Base-by-base conservation (phyloP, 2,329 filamentous ascomycete genomes). In the Curvularia eragrostidis region DNA sequence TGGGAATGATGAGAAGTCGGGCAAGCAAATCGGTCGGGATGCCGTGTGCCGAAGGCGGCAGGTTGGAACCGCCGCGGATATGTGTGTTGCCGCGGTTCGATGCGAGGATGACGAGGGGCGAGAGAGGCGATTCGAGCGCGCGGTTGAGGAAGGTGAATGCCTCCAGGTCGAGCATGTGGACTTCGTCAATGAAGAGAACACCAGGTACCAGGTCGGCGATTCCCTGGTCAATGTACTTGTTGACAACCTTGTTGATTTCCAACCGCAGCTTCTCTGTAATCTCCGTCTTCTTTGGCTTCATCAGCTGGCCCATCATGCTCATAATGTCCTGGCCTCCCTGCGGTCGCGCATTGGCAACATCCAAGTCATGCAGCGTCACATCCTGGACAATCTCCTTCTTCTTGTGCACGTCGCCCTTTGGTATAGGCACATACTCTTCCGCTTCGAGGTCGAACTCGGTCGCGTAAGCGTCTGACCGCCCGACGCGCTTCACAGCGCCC, bases 341-440 rank as follows among this genome's bases (percentile, higher is more conserved):
- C 4, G 95, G 95, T 71, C 94, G 85, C 13, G 95, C 91, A 73
- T 99, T 99, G 64, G 95, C 95, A 62, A 98, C 90, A 74, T 99
- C 95, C 55, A 99, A 83, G 75, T 99, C 95, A 78, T 99, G 95
- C 64, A 99, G 85, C 44, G 95, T 97, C 62, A 99, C 95, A 73
- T 99, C 95, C 78, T 99, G 95, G 34, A 99, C 95, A 68, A 99
- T 96, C 80, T 99, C 95, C 84, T 99, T 99, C 87, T 97, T 98
- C 87, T 99, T 99, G 83, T 98, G 95, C 52, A 99, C 95, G 73
- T 99, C 95, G 57, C 95, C 95, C 83, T 99, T 99, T 56, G 95
- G 95, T 63, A 99, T 96, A 5, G 95, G 95, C 65, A 99, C 95
- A 77, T 99, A 99, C 80, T 99, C 95, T 80, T 99, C 95, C 2